Evolutionary conservation across 2,329 filamentous ascomycete genomes (phyloP).

Genomic region (Didymella segeticola): DNA sequence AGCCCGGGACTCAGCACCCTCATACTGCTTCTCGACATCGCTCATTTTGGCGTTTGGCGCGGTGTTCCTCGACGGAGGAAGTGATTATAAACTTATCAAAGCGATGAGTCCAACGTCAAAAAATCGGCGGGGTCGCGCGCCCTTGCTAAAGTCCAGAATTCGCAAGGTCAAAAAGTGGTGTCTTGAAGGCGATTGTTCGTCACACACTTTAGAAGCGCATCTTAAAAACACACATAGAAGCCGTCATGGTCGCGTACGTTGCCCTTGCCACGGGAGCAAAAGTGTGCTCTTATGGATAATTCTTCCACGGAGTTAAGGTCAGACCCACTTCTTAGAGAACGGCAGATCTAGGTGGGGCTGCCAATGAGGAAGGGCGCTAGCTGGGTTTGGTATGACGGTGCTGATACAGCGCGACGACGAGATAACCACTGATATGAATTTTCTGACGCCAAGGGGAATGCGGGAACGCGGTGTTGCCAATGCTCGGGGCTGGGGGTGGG

Average conservation of each 20-base stretch:
- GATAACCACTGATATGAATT: slow-evolving; percentile 9
- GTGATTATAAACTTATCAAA: too few relatives aligned
- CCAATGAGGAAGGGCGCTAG: slow-evolving; percentile 29
- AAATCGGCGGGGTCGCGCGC: not conserved
- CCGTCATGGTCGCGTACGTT: slow-evolving; percentile 29
- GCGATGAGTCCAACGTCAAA: slow-evolving; percentile 11
- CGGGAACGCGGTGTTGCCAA: slow-evolving; percentile 20
- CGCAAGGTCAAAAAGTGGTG: not conserved
- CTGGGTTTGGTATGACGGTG: slow-evolving; percentile 29
- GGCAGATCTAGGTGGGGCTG: slow-evolving; percentile 35
- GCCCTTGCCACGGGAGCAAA: too few relatives aligned
- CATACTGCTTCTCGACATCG: slow-evolving; percentile 36
- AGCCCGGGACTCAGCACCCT: slow-evolving; percentile 15
- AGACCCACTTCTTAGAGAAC: slow-evolving; percentile 19
- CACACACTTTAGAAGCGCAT: slow-evolving; percentile 16
- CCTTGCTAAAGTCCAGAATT: not conserved
- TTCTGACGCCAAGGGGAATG: slow-evolving; percentile 19
- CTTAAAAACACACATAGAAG: slow-evolving; percentile 25
- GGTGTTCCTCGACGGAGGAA: too few relatives aligned
- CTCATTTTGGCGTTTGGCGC: slow-evolving; percentile 38
- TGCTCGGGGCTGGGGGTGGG: slow-evolving; percentile 27
- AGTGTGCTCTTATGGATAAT: too few relatives aligned
- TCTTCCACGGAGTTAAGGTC: slow-evolving; percentile 17
- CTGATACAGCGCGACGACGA: slow-evolving; percentile 8
- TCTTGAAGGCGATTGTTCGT: not conserved